Conservation (phyloP, 306 rosid genomes). For the Comarum palustre region DNA sequence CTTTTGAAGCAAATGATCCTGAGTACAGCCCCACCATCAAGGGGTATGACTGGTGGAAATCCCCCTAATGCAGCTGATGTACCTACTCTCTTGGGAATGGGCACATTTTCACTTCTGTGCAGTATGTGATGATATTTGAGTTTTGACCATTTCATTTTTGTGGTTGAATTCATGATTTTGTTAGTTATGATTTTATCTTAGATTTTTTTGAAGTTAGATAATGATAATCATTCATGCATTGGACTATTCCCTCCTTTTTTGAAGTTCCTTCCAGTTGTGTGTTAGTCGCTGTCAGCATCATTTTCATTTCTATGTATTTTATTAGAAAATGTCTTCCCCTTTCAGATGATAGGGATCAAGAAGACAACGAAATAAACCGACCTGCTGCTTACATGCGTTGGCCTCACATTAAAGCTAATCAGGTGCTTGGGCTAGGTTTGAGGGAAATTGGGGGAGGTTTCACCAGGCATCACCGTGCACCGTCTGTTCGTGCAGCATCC, state of each 20-base stretch:
- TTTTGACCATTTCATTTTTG: constrained; percentile 12
- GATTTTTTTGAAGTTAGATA: background rate
- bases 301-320: constrained; percentile 11
- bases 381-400: constrained; percentile 86
- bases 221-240: background rate
- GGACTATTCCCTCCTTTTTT: background rate
- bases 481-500: constrained; percentile 91
- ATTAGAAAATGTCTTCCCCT: constrained; percentile 19
- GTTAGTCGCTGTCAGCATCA: constrained; percentile 5
- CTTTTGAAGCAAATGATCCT: constrained; percentile 85
- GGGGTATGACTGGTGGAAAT: constrained; percentile 49
- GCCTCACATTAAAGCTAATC: constrained; percentile 99
- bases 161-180: background rate
- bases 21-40: constrained; percentile 50
- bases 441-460: constrained; percentile 99
- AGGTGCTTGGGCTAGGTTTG: constrained; percentile 81
- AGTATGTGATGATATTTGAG: constrained; percentile 52
- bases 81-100: constrained; percentile 86
- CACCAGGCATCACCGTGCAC: constrained; percentile 87
- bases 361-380: constrained; percentile 37
- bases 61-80: constrained; percentile 94
- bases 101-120: constrained; percentile 81
- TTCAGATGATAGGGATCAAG: constrained; percentile 64
- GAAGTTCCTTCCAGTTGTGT: constrained; percentile 1
- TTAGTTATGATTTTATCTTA: background rate